phyloP scores from a whole-genome alignment of 1,139 yeast genomes.

The Magnusiomyces tetraspermus region DNA sequence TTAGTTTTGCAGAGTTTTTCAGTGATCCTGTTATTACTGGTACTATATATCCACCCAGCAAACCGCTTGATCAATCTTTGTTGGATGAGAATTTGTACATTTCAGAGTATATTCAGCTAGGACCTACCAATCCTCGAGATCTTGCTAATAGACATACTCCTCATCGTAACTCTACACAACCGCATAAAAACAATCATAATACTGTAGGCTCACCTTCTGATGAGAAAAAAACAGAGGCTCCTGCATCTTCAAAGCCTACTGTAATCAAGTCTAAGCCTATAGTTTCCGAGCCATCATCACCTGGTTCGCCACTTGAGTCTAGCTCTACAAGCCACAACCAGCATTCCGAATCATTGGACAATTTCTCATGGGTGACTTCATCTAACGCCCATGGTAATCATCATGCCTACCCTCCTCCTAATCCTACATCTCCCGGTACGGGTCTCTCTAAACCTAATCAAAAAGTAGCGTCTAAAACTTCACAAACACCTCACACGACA shows the following conservation, averaged over 20 bases:
- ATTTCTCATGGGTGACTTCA: background rate
- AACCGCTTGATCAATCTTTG: constrained; percentile 57
- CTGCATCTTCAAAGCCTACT: too few species aligned
- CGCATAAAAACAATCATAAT: too few species aligned
- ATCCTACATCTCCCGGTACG: too few species aligned
- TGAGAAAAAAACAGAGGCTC: too few species aligned
- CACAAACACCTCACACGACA: background rate
- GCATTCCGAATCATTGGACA: background rate
- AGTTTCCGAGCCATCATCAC: background rate
- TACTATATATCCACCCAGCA: constrained; percentile 40
- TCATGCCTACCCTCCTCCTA: background rate
- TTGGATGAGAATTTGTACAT: constrained; percentile 73
- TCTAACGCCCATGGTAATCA: background rate
- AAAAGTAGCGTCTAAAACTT: too few species aligned
- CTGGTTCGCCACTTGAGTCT: background rate
- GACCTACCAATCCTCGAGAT: constrained; percentile 2
- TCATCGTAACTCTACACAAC: too few species aligned
- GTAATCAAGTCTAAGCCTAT: background rate
- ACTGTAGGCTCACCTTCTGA: too few species aligned
- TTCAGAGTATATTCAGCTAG: constrained; percentile 53
- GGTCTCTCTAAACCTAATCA: too few species aligned
- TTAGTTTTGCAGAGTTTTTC: constrained; percentile 82
- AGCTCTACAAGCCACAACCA: background rate
- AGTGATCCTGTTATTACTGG: constrained; percentile 41
- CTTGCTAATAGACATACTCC: too few species aligned